Base-by-base conservation (phyloP, 768 basidiomycete species). In the Mycena filopes region DNA sequence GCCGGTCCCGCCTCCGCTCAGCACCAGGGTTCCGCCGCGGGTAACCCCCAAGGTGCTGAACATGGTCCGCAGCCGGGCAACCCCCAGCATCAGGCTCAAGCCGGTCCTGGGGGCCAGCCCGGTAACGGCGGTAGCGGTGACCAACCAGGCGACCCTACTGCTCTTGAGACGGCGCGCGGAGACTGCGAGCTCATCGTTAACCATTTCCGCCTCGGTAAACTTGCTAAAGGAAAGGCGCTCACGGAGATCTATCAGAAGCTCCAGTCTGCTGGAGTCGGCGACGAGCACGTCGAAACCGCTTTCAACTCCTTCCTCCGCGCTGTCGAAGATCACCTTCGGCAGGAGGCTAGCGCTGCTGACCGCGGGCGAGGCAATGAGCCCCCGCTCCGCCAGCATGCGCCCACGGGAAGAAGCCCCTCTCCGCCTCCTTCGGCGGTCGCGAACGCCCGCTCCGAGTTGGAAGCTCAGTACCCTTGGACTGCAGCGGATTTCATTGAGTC, bases 141-240 rank as follows among this genome's bases (percentile, higher is more conserved):
- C n/a, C n/a, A n/a, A n/a, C n/a, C n/a, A n/a, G n/a, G n/a, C n/a
- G n/a, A n/a, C n/a, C n/a, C 28, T 16, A 28, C 36, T 2, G 36
- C 36, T 2, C 26, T 20, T 15, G 25, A 43, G 23, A 47, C 10
- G 1, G 41, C 20, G 4, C 38, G 42, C 18, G 40, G 40, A 1
- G 50, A 62, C 11, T 62, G 60, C 45, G 60, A 54, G 12, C n/a
- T 25, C 33, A 40, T 55, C 23, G 33, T 64, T 6, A 55, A 57
- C 29, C 15, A 42, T n/a, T 64, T 38, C 31, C 48, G 63, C n/a
- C 48, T 21, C 31, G 25, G 21, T 9, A 29, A n/a, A 2, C 11
- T 58, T 29, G 2, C 15, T 8, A 64, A 64, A 31, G 26, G 40
- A 0, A 46, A 40, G 18, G 55, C 63, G 1, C 48, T 57, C 18